Evolutionary conservation across 192 early-diverging fungal species (phyloP), one percentile per base, ranked within the genome.

Genomic region (Backusella luteola): DNA sequence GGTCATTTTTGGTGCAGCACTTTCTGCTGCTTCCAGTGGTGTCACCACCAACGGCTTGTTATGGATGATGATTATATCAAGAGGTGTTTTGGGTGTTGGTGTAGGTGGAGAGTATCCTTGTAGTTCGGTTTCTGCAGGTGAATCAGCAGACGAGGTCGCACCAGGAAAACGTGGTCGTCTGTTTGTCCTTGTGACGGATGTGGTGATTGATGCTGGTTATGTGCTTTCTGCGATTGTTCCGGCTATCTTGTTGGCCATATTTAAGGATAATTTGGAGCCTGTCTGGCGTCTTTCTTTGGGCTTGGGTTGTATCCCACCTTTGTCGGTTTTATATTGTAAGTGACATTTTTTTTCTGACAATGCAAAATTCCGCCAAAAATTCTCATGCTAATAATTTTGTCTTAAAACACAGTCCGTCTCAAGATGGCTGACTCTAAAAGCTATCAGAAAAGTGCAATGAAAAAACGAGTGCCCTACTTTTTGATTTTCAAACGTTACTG

Each of bases 281-380:
- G 82, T 84, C 17, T 89, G 89, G 89, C 82, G 89, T 69, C 73
- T 86, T 4, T 86, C 79, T 1, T 84, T 90, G 26, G 89, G 85
- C 36, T 76, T 89, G 34, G 89, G 89, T 32, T 77, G 84, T 46
- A 39, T 87, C 15, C 84, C 84, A 5, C 86, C 86, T 42, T 75
- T 87, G 17, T 84, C 84, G 21, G 83, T 87, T 7, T 36, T 87
- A 38, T 87, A 87, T 73, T 90, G 80, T 81, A 75, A 77, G 80
- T 73, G 14, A 34, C 23, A 73, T 6, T 35, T 71, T 12, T 44
- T 34, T 71, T 39, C 42, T 46, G 14, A 42, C 11, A 59, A 59
- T 52, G 49, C 49, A 52, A 52, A 52, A 5, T 32, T 32, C 32
- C 1, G 2, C 32, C 32, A 32, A 56, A 56, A 56, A 26, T 26